A percentile compares a stretch with the other conserved stretches of the same genome.
These are phyloP conservation scores for Aspergillus homomorphus DNA, from an alignment of 495 filamentous ascomycete genomes.

Conservation along the genomic window DNA sequence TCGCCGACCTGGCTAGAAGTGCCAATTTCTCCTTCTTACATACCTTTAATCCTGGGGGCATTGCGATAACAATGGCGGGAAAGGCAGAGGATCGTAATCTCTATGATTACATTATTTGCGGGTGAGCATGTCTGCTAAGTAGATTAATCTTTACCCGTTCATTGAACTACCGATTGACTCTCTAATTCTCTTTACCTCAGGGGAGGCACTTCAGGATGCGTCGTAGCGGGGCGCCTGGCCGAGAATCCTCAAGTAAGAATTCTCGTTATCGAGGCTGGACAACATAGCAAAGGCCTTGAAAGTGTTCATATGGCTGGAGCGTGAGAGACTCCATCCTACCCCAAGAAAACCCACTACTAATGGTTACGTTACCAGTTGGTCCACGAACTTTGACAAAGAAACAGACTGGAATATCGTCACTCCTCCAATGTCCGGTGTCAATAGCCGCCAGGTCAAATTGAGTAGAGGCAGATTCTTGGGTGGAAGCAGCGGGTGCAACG, in stretches of 20 bases:
- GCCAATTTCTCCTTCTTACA: background rate
- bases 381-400: constrained; percentile 47
- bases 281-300: constrained; percentile 41
- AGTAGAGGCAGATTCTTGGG: constrained; percentile 60
- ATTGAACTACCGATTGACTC: background rate
- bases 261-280: constrained; percentile 56
- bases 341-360: too few species aligned
- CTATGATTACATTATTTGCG: constrained; percentile 39
- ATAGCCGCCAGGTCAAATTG: constrained; percentile 54
- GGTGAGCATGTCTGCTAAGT: constrained; percentile 18
- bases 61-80: background rate
- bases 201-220: constrained; percentile 59
- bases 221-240: constrained; percentile 60
- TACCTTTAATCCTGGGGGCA: background rate
- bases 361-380: constrained; percentile 27
- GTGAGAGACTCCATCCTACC: constrained; percentile 14
- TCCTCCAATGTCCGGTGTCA: constrained; percentile 50
- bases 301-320: constrained; percentile 49
- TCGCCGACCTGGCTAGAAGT: background rate
- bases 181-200: constrained; percentile 22
- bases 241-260: constrained; percentile 51
- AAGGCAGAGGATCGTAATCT: constrained; percentile 9
- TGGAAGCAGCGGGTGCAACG: constrained; percentile 58
- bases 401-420: constrained; percentile 57
- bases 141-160: background rate